Evolutionary conservation across 2,329 filamentous ascomycete species (phyloP).

Genomic region (Knufia fluminis): DNA sequence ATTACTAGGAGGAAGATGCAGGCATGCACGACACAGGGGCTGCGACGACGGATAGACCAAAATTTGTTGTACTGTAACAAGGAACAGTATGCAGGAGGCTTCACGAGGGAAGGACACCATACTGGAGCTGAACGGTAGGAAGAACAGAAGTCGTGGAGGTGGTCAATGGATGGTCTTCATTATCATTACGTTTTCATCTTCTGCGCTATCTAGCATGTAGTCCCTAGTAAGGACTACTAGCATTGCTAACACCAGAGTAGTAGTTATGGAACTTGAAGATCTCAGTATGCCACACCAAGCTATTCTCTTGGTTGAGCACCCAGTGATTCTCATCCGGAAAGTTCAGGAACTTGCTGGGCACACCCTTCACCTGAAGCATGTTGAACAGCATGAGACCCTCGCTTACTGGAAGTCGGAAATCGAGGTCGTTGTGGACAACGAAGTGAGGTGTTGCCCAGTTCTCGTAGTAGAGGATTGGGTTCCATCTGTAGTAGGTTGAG

Average conservation of each 20-base stretch:
- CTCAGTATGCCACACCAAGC: conserved; percentile 77
- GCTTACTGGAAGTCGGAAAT: conserved; percentile 73
- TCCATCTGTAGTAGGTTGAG: conserved; percentile 54
- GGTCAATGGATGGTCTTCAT: too few species aligned
- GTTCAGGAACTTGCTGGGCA: conserved; percentile 66
- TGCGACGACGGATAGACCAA: too few species aligned
- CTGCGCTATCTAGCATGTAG: too few species aligned
- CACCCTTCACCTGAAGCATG: conserved; percentile 60
- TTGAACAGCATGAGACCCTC: conserved; percentile 78
- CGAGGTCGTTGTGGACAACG: conserved; percentile 74
- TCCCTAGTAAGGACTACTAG: conserved; percentile 8
- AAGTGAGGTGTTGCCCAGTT: conserved; percentile 76
- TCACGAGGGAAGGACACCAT: too few species aligned
- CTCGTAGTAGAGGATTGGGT: conserved; percentile 53
- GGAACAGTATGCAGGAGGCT: too few species aligned
- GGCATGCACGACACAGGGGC: too few species aligned
- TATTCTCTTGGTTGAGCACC: conserved; percentile 79
- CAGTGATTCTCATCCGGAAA: conserved; percentile 68
- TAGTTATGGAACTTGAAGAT: conserved; percentile 64
- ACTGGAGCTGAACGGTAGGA: too few species aligned
- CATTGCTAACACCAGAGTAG: conserved; percentile 31
- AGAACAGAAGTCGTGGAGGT: too few species aligned
- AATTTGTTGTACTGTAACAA: too few species aligned
- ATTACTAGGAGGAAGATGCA: too few species aligned
- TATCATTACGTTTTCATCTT: too few species aligned